Evolutionary conservation across 2,329 filamentous ascomycete species (phyloP).

Genomic region (Byssoonygena ceratinophila): DNA sequence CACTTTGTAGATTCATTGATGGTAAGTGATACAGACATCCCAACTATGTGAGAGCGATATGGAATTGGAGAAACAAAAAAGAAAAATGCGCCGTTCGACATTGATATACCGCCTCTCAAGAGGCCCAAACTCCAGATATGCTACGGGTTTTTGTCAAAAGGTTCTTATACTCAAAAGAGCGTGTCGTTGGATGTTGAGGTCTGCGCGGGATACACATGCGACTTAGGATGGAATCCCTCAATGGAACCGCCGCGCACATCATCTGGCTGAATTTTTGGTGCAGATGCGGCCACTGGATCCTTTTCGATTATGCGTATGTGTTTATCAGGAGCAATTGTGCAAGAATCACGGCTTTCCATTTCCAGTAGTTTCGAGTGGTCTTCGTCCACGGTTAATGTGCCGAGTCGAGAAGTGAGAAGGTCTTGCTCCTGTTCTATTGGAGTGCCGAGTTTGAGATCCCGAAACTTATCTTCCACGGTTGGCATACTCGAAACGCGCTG

Average conservation of each 20-base stretch:
- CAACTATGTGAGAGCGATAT: background rate
- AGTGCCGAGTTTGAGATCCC: background rate
- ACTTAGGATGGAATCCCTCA: conserved; percentile 33
- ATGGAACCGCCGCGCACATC: conserved; percentile 32
- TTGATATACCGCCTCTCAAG: background rate
- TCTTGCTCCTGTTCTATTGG: conserved; percentile 9
- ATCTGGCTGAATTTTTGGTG: conserved; percentile 24
- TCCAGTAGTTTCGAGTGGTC: conserved; percentile 4
- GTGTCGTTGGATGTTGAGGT: conserved; percentile 32
- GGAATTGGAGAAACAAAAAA: background rate
- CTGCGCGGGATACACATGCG: conserved; percentile 6
- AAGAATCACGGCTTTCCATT: conserved; percentile 17
- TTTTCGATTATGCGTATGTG: conserved; percentile 29
- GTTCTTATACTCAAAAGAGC: conserved; percentile 34
- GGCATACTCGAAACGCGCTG: background rate
- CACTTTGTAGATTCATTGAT: background rate
- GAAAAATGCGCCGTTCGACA: background rate
- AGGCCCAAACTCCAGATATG: conserved; percentile 16
- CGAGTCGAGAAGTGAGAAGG: conserved; percentile 21
- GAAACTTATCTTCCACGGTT: conserved; percentile 7
- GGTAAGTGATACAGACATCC: background rate
- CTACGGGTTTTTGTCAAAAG: conserved; percentile 20
- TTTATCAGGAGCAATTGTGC: conserved; percentile 19
- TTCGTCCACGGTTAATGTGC: conserved; percentile 21
- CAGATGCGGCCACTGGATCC: conserved; percentile 20